Percentiles rank a stretch among this genome's conserved stretches.
These are phyloP conservation scores for Candida ascalaphidarum DNA, from an alignment of 805 yeast species.

Conservation along the genomic window DNA sequence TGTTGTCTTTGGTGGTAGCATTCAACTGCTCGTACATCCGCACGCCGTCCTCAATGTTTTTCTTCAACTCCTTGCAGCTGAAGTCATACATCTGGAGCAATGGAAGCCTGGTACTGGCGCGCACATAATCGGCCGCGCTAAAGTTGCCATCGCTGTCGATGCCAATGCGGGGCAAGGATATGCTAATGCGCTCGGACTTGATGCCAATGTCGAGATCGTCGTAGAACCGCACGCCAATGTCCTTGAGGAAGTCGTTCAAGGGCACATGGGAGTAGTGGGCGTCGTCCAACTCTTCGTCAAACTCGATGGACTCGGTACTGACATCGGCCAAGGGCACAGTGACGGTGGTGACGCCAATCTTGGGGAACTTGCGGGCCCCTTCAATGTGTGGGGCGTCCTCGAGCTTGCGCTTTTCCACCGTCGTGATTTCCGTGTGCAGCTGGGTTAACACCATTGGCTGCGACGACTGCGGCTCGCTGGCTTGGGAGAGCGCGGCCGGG, in stretches of 20 bases:
- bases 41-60: constrained; percentile 42
- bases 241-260: constrained; percentile 28
- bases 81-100: constrained; percentile 42
- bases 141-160: constrained; percentile 3
- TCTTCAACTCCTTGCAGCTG: constrained; percentile 45
- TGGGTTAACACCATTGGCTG: no score
- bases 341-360: constrained; percentile 1
- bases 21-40: constrained; percentile 39
- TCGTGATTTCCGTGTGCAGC: no score
- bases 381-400: no score
- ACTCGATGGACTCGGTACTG: no score
- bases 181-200: constrained; percentile 13
- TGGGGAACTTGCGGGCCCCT: neutral
- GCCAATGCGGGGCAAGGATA: constrained; percentile 6
- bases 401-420: no score
- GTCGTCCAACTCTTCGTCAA: constrained; percentile 5
- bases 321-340: constrained; percentile 4
- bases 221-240: constrained; percentile 34
- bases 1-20: constrained; percentile 35
- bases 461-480: no score
- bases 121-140: constrained; percentile 25
- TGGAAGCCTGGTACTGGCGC: constrained; percentile 33
- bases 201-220: constrained; percentile 36
- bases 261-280: constrained; percentile 24
- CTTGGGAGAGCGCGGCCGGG: no score